Base-by-base conservation (phyloP, 768 basidiomycete species). In the Pisolithus albus region DNA sequence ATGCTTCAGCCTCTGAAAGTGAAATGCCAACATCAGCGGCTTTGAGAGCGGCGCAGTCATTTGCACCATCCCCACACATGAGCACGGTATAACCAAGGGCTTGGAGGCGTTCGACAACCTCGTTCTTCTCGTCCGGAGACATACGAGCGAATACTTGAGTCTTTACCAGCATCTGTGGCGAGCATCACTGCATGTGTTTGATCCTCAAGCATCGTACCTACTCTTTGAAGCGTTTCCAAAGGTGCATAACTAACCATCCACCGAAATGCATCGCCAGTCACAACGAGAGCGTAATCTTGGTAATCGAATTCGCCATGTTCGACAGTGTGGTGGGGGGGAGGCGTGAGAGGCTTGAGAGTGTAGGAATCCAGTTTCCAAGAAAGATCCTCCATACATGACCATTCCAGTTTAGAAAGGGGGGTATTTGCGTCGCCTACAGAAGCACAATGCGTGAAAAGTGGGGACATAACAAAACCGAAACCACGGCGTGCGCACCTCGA, bases 121-220 rank as follows among this genome's bases (percentile, higher is more conserved):
- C 96, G 59, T 97, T 95, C 72, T 99, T 99, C 74, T 98, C 96
- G 64, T 98, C 96, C 0, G 96, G 96, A 8, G 96, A 99, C 96
- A 99, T 98, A 21, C 96, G 82, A 8, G 96, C 94, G 65, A 93
- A 99, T 43, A 98, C 84, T 65, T 96, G 91, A 2, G 94, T 83
- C 68, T 95, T 95, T 30, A 97, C 88, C 18, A 99, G 83, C 92
- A 99, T 96, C 95, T 97, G 50, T 5, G 18, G n/a, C 53, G 49
- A 15, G 50, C 28, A 36, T 45, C 39, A 52, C 11, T 49, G 43
- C 52, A 41, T 42, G 49, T 34, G 18, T 18, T 28, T 16, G 15
- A 49, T 28, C n/a, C 42, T 34, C 16, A 16, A 40, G 26, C 16
- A 10, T 1, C 21, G 9, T 19, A 47, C 51, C 34, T 65, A 95